Conservation (phyloP, 2,329 filamentous ascomycete genomes). For the Venturia oleaginea region DNA sequence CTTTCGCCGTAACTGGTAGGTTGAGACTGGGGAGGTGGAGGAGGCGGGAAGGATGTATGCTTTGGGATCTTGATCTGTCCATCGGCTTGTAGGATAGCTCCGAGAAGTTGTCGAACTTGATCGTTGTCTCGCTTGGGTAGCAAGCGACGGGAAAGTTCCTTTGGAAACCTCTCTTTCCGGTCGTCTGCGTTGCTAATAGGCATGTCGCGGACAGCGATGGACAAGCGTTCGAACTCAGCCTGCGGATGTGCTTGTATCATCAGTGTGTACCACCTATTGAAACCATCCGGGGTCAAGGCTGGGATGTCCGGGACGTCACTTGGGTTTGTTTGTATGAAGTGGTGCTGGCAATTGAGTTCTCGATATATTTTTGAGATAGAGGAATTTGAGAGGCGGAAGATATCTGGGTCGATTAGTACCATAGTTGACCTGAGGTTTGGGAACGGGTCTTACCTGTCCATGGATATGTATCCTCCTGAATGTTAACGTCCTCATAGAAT, state of each 20-base stretch:
- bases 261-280: slow-evolving; percentile 56
- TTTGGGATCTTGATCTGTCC: slow-evolving; percentile 27
- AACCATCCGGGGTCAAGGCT: slow-evolving; percentile 38
- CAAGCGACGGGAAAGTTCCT: slow-evolving; percentile 64
- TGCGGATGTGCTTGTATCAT: slow-evolving; percentile 70
- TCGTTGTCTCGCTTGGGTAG: slow-evolving; percentile 54
- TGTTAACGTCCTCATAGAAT: slow-evolving; percentile 60
- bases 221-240: slow-evolving; percentile 61
- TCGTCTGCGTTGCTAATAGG: slow-evolving; percentile 59
- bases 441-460: slow-evolving; percentile 50
- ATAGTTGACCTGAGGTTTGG: not conserved
- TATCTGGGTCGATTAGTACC: not conserved
- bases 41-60: slow-evolving; percentile 25
- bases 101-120: slow-evolving; percentile 50
- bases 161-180: slow-evolving; percentile 64
- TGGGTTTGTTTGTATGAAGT: slow-evolving; percentile 36
- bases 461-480: slow-evolving; percentile 58
- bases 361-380: slow-evolving; percentile 36
- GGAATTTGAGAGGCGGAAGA: slow-evolving; percentile 16
- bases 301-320: slow-evolving; percentile 36
- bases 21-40: slow-evolving; percentile 19
- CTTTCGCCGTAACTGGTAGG: slow-evolving; percentile 2
- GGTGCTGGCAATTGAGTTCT: slow-evolving; percentile 38
- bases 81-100: slow-evolving; percentile 41
- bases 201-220: slow-evolving; percentile 58